Conservation (phyloP, 2,329 filamentous ascomycete genomes). For the Calonectria hongkongensis region DNA sequence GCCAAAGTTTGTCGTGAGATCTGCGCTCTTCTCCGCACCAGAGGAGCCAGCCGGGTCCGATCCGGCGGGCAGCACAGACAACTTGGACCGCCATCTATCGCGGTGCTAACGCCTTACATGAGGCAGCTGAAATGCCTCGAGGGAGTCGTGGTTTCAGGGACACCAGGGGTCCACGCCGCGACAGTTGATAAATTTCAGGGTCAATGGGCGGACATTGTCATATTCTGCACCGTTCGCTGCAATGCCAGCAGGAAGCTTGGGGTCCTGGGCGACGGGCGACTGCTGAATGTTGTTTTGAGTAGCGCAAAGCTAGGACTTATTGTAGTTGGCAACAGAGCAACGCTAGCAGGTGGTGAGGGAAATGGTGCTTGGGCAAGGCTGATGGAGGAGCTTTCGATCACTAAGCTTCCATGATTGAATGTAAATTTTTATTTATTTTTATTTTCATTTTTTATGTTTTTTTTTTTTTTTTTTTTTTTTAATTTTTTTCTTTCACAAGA, state of each 20-base stretch:
- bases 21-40: constrained; percentile 55
- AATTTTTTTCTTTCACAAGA: not conserved
- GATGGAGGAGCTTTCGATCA: constrained; percentile 2
- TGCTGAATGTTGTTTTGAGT: constrained; percentile 65
- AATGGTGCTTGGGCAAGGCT: constrained; percentile 29
- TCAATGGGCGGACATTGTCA: constrained; percentile 64
- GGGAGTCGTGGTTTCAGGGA: constrained; percentile 23
- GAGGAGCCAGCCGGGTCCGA: not conserved
- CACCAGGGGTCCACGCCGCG: constrained; percentile 57
- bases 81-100: constrained; percentile 52
- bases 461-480: not conserved
- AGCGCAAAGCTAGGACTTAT: constrained; percentile 60
- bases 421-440: not conserved
- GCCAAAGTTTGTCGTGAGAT: constrained; percentile 59
- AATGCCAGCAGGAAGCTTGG: constrained; percentile 63
- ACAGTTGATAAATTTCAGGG: constrained; percentile 67
- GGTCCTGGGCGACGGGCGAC: constrained; percentile 63
- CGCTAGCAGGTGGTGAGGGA: constrained; percentile 48
- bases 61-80: not conserved
- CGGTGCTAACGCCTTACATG: constrained; percentile 64
- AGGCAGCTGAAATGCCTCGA: constrained; percentile 55
- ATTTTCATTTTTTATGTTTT: not conserved
- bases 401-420: not conserved
- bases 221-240: constrained; percentile 65
- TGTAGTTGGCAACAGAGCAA: constrained; percentile 57